These are phyloP conservation scores for Nannizziopsis barbatae DNA, from an alignment of 2,329 filamentous ascomycete species.

Conservation along the genomic window DNA sequence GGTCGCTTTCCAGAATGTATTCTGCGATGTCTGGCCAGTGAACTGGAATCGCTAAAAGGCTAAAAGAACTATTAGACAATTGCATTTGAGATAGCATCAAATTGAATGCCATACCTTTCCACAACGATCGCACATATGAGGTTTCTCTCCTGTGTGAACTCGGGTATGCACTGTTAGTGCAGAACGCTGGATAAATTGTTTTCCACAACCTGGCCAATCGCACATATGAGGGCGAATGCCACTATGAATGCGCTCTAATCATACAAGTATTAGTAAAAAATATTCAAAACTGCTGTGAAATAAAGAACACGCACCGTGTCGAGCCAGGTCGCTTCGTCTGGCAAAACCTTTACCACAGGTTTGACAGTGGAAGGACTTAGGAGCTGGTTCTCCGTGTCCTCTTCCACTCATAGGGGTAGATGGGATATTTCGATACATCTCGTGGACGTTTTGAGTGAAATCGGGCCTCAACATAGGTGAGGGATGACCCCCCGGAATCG, in stretches of 20 bases:
- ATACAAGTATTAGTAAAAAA: background rate
- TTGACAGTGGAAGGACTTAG: conserved; percentile 77
- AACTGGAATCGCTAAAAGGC: conserved; percentile 95
- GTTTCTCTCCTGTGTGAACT: conserved; percentile 96
- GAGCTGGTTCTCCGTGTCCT: conserved; percentile 30
- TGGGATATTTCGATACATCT: conserved; percentile 13
- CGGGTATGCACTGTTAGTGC: conserved; percentile 90
- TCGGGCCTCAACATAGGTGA: conserved; percentile 47
- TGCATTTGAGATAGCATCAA: background rate
- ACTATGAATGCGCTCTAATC: conserved; percentile 81
- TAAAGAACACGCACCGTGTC: conserved; percentile 58
- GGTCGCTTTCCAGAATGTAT: conserved; percentile 93
- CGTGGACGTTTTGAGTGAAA: conserved; percentile 43
- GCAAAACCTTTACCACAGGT: conserved; percentile 89
- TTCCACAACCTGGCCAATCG: conserved; percentile 77
- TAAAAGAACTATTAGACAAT: conserved; percentile 29
- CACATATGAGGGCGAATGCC: conserved; percentile 85
- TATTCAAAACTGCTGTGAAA: background rate
- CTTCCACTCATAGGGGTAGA: background rate
- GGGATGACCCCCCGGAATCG: conserved; percentile 40
- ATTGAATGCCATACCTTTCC: conserved; percentile 59
- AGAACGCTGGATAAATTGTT: conserved; percentile 94
- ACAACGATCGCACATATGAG: conserved; percentile 93
- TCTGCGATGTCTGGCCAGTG: conserved; percentile 79
- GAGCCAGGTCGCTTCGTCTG: conserved; percentile 79